Percentiles rank a stretch among this genome's conserved stretches.
These are phyloP conservation scores for Saccharomyces hybrid DNA, from an alignment of 1,139 yeast species.

Conservation along the genomic window DNA sequence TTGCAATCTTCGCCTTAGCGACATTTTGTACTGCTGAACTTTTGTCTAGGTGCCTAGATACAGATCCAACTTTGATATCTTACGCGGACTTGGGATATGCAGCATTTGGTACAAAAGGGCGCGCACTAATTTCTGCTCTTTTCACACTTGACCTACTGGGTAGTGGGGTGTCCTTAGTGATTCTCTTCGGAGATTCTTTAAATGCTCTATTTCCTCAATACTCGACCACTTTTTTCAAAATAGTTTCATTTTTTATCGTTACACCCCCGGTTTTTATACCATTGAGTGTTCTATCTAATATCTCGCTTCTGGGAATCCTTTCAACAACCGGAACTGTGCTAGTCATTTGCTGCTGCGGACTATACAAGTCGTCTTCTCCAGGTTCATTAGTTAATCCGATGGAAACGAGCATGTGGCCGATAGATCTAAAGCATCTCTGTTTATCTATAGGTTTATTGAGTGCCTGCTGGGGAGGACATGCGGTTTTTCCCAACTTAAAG, in stretches of 20 bases:
- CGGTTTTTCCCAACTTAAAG: constrained; percentile 73
- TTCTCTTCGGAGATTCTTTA: constrained; percentile 80
- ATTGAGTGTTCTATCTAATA: constrained; percentile 58
- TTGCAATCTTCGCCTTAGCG: constrained; percentile 49
- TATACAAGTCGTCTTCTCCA: constrained; percentile 45
- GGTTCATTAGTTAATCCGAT: constrained; percentile 61
- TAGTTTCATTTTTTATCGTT: constrained; percentile 49
- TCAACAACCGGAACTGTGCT: constrained; percentile 58
- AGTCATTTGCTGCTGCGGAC: constrained; percentile 55
- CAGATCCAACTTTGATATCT: constrained; percentile 70
- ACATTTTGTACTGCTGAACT: constrained; percentile 66
- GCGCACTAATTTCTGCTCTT: constrained; percentile 57
- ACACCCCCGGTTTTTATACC: constrained; percentile 65
- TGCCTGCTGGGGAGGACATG: constrained; percentile 91
- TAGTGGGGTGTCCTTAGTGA: constrained; percentile 66
- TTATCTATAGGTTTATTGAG: constrained; percentile 66
- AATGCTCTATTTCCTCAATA: constrained; percentile 53
- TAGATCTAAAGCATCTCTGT: constrained; percentile 40
- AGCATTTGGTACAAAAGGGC: constrained; percentile 55
- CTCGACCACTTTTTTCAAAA: constrained; percentile 45
- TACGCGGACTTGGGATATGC: constrained; percentile 84
- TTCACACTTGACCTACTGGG: constrained; percentile 75
- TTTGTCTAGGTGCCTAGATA: constrained; percentile 58
- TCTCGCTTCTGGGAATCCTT: constrained; percentile 67
- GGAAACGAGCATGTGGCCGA: constrained; percentile 46